Base-by-base conservation (phyloP, 805 yeast genomes). In the Wickerhamiella alocasiicola region DNA sequence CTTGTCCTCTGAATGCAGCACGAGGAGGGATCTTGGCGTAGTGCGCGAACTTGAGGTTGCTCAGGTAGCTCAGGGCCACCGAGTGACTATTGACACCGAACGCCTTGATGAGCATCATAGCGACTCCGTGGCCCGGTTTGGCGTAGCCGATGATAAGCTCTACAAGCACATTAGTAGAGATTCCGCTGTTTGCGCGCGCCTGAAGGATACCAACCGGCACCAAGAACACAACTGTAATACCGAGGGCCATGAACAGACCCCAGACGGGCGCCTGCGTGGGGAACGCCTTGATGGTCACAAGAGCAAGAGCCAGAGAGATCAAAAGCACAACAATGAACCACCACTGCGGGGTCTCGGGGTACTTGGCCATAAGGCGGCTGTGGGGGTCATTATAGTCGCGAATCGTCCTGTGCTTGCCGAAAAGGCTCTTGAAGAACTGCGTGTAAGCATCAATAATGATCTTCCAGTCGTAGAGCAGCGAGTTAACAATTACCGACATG, bases 101-200 rank as follows among this genome's bases (percentile, higher is more conserved):
- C n/a, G n/a, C n/a, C n/a, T n/a, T n/a, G n/a, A n/a, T n/a, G n/a
- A n/a, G n/a, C n/a, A 32, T 32, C 9, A 32, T 17, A 12, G 36
- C 36, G 13, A 27, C 23, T 9, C 36, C 36, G 16, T 23, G 25
- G 18, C 36, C 36, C 3, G 82, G 83, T 15, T 75, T 61, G 40
- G 77, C 70, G 51, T 74, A 76, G 3, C 84, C 84, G 35, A 74
- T 70, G 41, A 79, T 66, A 40, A 79, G 60, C 51, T 78, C 82
- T 6, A 74, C 70, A 37, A 79, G 56, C 1, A 76, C 81, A 51
- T 73, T 73, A 46, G 78, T 60, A 12, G 77, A 76, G 45, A 76
- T 65, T 3, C 66, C 50, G 35, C 60, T 67, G 57, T 76, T 77
- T 0, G 84, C 74, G 23, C 71, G 70, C 3, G 82, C 73, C 12